Base-by-base conservation (phyloP, 2,329 filamentous ascomycete species). In the Helicocarpus griseus region DNA sequence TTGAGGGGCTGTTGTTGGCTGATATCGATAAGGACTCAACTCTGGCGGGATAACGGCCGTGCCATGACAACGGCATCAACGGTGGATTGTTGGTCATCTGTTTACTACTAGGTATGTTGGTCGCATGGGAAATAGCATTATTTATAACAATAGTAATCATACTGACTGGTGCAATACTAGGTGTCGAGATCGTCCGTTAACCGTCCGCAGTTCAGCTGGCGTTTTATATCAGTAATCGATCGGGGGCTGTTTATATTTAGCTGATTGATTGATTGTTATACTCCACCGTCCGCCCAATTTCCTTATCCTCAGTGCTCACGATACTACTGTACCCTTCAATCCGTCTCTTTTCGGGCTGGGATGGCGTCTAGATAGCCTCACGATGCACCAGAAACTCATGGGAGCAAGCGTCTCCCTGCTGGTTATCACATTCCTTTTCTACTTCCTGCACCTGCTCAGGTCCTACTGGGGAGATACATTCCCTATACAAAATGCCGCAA, bases 1-100 rank as follows among this genome's bases (percentile, higher is more conserved):
- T n/a, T n/a, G n/a, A n/a, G n/a, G n/a, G n/a, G n/a, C n/a, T n/a
- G 39, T 43, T 43, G 39, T 28, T 43, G 39, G 39, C 39, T 21
- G 22, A 26, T n/a, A n/a, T n/a, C n/a, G n/a, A n/a, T n/a, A n/a
- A n/a, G n/a, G n/a, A n/a, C n/a, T n/a, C n/a, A n/a, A n/a, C n/a
- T n/a, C n/a, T n/a, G n/a, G n/a, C n/a, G n/a, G n/a, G n/a, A n/a
- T n/a, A n/a, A n/a, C n/a, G n/a, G n/a, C n/a, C n/a, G n/a, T n/a
- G n/a, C n/a, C n/a, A n/a, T n/a, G n/a, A n/a, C n/a, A n/a, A 22
- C 8, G 14, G 19, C 5, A 22, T 8, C 14, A 40, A 11, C 9
- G 5, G 19, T 21, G 4, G 38, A 7, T 40, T 19, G 36, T n/a
- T 22, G 11, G 36, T n/a, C 11, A 9, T 1, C 22, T 38, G 6